Evolutionary conservation across 106 monocot genomes (phyloP).

Genomic region (Allium cepa): DNA sequence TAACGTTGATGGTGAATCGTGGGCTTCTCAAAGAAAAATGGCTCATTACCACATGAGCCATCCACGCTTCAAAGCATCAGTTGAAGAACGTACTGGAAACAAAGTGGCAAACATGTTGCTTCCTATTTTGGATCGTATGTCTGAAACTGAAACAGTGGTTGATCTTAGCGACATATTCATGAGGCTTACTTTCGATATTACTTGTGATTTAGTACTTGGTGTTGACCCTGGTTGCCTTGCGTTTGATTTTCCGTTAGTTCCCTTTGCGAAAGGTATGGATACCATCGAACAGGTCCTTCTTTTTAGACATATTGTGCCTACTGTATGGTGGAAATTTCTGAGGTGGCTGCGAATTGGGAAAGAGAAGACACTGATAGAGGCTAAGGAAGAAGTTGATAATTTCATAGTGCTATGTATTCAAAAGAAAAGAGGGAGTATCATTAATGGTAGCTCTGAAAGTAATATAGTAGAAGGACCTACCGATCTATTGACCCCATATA

Average conservation of each 20-base stretch:
- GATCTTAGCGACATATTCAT: constrained; percentile 31
- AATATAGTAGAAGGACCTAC: constrained; percentile 10
- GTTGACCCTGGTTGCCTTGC: constrained; percentile 32
- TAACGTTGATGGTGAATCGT: constrained; percentile 5
- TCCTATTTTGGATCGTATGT: constrained; percentile 12
- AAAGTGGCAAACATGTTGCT: constrained; percentile 31
- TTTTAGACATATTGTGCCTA: constrained; percentile 25
- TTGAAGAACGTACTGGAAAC: neutral
- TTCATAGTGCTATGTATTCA: constrained; percentile 26
- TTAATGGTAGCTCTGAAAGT: neutral
- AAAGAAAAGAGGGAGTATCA: constrained; percentile 8
- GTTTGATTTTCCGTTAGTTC: constrained; percentile 16
- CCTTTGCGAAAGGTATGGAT: constrained; percentile 30
- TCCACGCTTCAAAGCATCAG: neutral
- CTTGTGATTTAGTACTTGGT: constrained; percentile 14
- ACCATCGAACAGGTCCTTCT: constrained; percentile 11
- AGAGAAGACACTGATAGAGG: constrained; percentile 18
- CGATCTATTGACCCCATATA: constrained; percentile 18
- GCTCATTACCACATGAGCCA: constrained; percentile 5
- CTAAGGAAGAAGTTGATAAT: constrained; percentile 17
- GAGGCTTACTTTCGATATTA: constrained; percentile 26
- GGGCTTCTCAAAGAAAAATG: constrained; percentile 4
- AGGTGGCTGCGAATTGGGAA: constrained; percentile 18
- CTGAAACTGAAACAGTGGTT: neutral
- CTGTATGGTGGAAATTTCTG: constrained; percentile 37